Evolutionary conservation across 345 rosid genomes (phyloP), one percentile per base, ranked within the genome.

Genomic region (Populus nigra): DNA sequence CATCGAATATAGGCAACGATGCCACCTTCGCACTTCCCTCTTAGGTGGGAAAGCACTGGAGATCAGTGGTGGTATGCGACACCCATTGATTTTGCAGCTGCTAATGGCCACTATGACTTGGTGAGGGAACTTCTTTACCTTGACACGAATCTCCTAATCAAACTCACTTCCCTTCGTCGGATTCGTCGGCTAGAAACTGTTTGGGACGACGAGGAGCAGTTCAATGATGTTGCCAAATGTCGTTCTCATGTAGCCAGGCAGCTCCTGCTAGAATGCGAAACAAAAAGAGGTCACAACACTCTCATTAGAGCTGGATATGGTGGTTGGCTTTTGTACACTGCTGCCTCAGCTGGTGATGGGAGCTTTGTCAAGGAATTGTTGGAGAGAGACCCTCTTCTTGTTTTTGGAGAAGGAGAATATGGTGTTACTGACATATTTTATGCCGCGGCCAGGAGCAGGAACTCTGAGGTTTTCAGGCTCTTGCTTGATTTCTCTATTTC

Each of bases 51-150:
- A 72, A 96, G 99, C 85, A 96, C 98, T 7, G 98, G 98, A 25
- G 98, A 96, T 78, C 99, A 92, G 74, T 96, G 99, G 99, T 96
- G 99, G 99, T 96, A 88, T 74, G 99, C 93, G 22, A 91, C 96
- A 7, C 99, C 99, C 3, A 93, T 96, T 27, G 99, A 96, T 73
- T 93, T 92, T 74, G 99, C 97, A n/a, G 98, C 96, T 2, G 99
- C 99, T 0, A 92, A 96, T 66, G 99, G 99, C 57, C 88, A 90
- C 50, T 92, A 92, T 77, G 95, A 95, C 78, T 80, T 95, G 65
- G 98, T 95, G 8, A 77, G 82, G 38, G 97, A 96, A 87, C 96
- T 96, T 3, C 94, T 96, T 82, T 89, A 88, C 69, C 88, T 92
- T 67, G 99, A 96, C 89, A 77, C 94, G 27, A 96, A 96, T 83